A percentile compares a stretch with the other conserved stretches of the same genome.
phyloP scores from a whole-genome alignment of 2,329 filamentous ascomycete genomes.

The Cercospora brassicicola region DNA sequence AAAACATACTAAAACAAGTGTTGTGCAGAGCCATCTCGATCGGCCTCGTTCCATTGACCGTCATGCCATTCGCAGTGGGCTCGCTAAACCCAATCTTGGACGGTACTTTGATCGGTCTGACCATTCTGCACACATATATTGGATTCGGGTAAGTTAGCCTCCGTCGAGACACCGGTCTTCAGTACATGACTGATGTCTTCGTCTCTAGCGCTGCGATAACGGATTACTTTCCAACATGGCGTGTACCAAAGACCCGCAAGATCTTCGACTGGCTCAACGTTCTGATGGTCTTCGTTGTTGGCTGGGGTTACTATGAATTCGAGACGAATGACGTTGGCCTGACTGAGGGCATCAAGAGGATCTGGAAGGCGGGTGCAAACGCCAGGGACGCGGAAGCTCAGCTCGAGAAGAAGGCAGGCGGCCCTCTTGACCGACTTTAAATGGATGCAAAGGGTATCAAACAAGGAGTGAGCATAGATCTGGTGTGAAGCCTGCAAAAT shows the following conservation, averaged over 20 bases:
- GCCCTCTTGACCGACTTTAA: constrained; percentile 9
- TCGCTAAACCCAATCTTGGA: constrained; percentile 87
- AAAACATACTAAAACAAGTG: constrained; percentile 7
- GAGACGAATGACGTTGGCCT: constrained; percentile 98
- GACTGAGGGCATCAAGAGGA: constrained; percentile 80
- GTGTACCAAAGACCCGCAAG: constrained; percentile 67
- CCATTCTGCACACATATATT: constrained; percentile 92
- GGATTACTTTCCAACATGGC: constrained; percentile 81
- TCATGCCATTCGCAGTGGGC: constrained; percentile 89
- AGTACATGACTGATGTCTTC: background rate
- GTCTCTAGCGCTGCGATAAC: constrained; percentile 65
- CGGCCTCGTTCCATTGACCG: constrained; percentile 78
- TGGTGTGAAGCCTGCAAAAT: background rate
- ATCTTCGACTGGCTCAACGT: constrained; percentile 77
- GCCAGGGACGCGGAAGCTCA: constrained; percentile 26
- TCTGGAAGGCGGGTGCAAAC: constrained; percentile 70
- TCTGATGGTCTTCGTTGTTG: constrained; percentile 73
- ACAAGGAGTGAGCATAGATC: background rate
- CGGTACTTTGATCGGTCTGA: constrained; percentile 75
- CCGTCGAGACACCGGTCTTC: background rate
- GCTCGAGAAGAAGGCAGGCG: constrained; percentile 17
- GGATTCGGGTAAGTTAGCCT: constrained; percentile 74
- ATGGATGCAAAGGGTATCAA: background rate
- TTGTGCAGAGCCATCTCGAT: constrained; percentile 67
- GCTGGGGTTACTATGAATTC: constrained; percentile 92